Evolutionary conservation across 495 filamentous ascomycete genomes (phyloP).

Genomic region (Hyaloscypha hepaticicola): DNA sequence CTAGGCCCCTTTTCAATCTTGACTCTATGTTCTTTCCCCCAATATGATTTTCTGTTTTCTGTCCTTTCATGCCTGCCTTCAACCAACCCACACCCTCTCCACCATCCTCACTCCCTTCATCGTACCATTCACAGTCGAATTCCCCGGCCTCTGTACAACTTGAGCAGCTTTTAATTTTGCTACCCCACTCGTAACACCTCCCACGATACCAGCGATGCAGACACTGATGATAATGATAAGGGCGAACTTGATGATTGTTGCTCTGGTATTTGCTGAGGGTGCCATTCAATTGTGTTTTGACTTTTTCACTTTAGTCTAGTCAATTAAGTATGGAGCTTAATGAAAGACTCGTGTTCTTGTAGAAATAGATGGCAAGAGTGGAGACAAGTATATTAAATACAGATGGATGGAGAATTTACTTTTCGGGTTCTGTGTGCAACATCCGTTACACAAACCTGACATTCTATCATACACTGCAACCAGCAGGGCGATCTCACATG

Average conservation of each 20-base stretch:
- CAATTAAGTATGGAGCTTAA: not conserved
- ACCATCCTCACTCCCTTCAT: not conserved
- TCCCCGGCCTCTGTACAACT: not conserved
- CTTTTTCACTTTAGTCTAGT: not conserved
- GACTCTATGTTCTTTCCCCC: no score
- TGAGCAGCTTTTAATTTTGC: not conserved
- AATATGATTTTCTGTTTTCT: not conserved
- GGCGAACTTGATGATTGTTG: not conserved
- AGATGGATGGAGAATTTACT: not conserved
- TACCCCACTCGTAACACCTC: slow-evolving; percentile 1
- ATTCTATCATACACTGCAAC: not conserved
- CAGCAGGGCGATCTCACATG: not conserved
- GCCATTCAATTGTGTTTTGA: not conserved
- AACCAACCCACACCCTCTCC: not conserved
- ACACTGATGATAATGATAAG: not conserved
- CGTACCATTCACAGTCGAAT: not conserved
- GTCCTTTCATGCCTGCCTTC: not conserved
- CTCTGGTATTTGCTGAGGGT: not conserved
- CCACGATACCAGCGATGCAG: slow-evolving; percentile 3
- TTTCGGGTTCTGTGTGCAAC: not conserved
- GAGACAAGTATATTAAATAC: not conserved
- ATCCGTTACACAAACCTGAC: not conserved
- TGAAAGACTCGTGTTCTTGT: not conserved
- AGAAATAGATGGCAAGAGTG: not conserved
- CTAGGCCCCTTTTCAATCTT: no score